Conservation (phyloP, 2,329 filamentous ascomycete species). For the Phyllosticta citriasiana region DNA sequence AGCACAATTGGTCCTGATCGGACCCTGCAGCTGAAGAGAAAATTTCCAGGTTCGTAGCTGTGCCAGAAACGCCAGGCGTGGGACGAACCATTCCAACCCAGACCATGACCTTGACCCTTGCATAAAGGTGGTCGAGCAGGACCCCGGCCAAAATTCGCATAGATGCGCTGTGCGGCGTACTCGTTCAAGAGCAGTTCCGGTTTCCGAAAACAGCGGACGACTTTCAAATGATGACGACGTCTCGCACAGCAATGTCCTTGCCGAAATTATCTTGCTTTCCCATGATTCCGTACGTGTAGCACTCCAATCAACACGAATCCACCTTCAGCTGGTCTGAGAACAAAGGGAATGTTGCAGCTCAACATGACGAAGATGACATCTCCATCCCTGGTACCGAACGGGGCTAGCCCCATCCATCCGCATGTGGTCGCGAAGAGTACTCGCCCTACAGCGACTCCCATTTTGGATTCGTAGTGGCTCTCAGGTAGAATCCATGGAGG, state of each 20-base stretch:
- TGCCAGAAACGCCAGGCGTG: neutral
- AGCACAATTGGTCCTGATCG: neutral
- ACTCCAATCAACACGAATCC: slow-evolving; percentile 7
- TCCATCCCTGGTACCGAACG: slow-evolving; percentile 7
- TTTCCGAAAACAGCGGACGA: neutral
- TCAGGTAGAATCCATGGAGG: slow-evolving; percentile 3
- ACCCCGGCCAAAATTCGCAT: neutral
- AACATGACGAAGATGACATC: slow-evolving; percentile 10
- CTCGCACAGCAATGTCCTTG: slow-evolving; percentile 3
- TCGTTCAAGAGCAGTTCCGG: neutral
- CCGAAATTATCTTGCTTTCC: slow-evolving; percentile 6
- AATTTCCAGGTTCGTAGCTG: neutral
- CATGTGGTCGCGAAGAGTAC: slow-evolving; percentile 6
- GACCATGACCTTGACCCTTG: neutral
- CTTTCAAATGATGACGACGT: slow-evolving; percentile 7
- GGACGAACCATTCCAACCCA: neutral
- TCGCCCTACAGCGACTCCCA: slow-evolving; percentile 8
- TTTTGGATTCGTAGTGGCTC: slow-evolving; percentile 3
- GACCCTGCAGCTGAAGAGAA: neutral
- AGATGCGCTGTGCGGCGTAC: neutral
- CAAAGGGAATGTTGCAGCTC: slow-evolving; percentile 8
- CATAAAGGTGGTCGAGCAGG: neutral
- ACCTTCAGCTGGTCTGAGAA: slow-evolving; percentile 1
- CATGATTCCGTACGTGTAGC: slow-evolving; percentile 10
- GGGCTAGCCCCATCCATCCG: slow-evolving; percentile 9